A percentile compares a stretch with the other conserved stretches of the same genome.
Conservation (phyloP, 2,329 filamentous ascomycete species). For the Lachnellula hyalina region DNA sequence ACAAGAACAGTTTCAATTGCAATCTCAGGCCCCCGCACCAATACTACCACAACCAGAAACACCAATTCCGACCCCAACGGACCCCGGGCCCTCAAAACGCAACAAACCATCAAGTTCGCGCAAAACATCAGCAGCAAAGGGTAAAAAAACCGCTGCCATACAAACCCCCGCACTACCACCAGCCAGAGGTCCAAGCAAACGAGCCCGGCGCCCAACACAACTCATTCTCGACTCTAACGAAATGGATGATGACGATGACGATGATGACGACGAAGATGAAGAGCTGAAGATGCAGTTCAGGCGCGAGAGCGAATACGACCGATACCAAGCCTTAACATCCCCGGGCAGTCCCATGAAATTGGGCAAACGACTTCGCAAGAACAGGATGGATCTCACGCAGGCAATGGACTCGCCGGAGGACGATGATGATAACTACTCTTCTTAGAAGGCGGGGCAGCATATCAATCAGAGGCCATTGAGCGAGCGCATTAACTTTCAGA, state of each 20-base stretch:
- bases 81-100: neutral
- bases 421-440: conserved; percentile 3
- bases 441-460: neutral
- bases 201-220: conserved; percentile 16
- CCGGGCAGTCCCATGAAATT: conserved; percentile 18
- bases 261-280: conserved; percentile 16
- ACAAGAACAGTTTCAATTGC: neutral
- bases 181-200: conserved; percentile 16
- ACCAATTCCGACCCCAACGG: neutral
- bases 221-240: conserved; percentile 6
- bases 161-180: conserved; percentile 5
- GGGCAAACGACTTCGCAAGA: conserved; percentile 25
- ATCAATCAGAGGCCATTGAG: too few species aligned
- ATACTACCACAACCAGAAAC: neutral
- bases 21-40: neutral
- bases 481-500: too few species aligned
- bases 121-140: neutral
- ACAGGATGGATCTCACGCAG: conserved; percentile 7
- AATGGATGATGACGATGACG: conserved; percentile 13
- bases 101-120: neutral
- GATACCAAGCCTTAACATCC: conserved; percentile 24
- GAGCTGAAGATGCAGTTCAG: conserved; percentile 14
- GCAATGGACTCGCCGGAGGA: conserved; percentile 5
- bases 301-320: conserved; percentile 25
- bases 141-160: neutral